A percentile compares a stretch with the other conserved stretches of the same genome.
phyloP scores from a whole-genome alignment of 805 yeast genomes.

The Hanseniaspora jakobsenii region DNA sequence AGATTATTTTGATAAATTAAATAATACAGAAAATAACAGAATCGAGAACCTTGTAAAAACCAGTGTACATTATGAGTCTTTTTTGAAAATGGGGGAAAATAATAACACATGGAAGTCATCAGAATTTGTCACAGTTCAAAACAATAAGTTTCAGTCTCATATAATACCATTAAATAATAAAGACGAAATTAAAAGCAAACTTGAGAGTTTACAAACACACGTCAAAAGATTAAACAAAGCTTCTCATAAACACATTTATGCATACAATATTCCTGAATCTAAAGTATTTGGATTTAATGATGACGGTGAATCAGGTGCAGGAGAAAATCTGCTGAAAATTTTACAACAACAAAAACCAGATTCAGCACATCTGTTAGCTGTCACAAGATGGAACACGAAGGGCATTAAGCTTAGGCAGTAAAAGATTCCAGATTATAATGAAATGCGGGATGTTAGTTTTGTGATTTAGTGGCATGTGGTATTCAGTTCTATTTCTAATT shows the following conservation, averaged over 20 bases:
- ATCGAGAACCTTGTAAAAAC: no score
- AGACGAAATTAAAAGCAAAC: constrained; percentile 33
- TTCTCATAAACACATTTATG: constrained; percentile 60
- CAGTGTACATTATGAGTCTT: background rate
- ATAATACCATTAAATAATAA: constrained; percentile 33
- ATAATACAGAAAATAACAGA: no score
- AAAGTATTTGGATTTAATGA: constrained; percentile 42
- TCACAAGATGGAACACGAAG: constrained; percentile 12
- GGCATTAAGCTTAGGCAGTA: constrained; percentile 14
- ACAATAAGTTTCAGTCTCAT: constrained; percentile 59
- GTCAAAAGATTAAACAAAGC: constrained; percentile 46
- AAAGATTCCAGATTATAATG: constrained; percentile 12
- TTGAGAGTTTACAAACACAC: constrained; percentile 33
- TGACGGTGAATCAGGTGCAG: constrained; percentile 69
- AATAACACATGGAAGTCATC: constrained; percentile 34
- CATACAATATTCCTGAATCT: constrained; percentile 28
- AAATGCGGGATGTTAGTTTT: constrained; percentile 1
- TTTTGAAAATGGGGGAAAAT: constrained; percentile 20
- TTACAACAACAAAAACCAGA: constrained; percentile 28
- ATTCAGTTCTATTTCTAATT: no score
- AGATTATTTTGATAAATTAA: no score
- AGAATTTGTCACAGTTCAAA: constrained; percentile 34
- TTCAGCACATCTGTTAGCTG: constrained; percentile 2
- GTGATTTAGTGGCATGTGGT: no score
- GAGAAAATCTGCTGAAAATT: constrained; percentile 43